A percentile compares a stretch with the other conserved stretches of the same genome.
Evolutionary conservation across 2,329 filamentous ascomycete genomes (phyloP).

Genomic region (Pseudogymnoascus sp.): DNA sequence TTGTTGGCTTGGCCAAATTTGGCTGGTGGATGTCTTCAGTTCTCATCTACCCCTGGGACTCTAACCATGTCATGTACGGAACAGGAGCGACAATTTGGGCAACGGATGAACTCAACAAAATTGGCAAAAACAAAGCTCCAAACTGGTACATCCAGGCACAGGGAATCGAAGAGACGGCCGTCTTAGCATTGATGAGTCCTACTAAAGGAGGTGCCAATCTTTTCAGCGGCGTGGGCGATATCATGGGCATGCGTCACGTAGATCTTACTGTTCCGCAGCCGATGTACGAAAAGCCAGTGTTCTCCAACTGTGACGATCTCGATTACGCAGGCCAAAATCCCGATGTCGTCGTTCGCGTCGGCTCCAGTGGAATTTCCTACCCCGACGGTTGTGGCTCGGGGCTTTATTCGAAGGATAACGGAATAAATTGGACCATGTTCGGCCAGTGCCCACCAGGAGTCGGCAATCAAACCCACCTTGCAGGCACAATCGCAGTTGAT

Average conservation of each 20-base stretch:
- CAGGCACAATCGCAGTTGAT: conserved; percentile 14
- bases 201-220: conserved; percentile 19
- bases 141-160: conserved; percentile 19
- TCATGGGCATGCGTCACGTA: conserved; percentile 21
- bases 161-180: conserved; percentile 24
- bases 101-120: conserved; percentile 7
- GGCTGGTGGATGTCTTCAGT: conserved; percentile 2
- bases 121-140: conserved; percentile 12
- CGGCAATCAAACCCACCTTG: conserved; percentile 12
- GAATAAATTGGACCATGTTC: conserved; percentile 13
- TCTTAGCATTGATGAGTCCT: conserved; percentile 17
- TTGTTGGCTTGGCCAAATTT: conserved; percentile 15
- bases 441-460: conserved; percentile 11
- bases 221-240: conserved; percentile 22
- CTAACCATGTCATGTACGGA: not conserved
- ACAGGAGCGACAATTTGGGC: not conserved
- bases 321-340: conserved; percentile 23
- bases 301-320: conserved; percentile 19
- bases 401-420: conserved; percentile 15
- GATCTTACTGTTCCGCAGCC: conserved; percentile 16
- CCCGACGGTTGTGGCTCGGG: conserved; percentile 13
- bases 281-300: conserved; percentile 17
- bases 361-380: conserved; percentile 13
- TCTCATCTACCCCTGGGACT: not conserved
- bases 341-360: conserved; percentile 13